These are phyloP conservation scores for Russula foetens DNA, from an alignment of 768 basidiomycete species.

Conservation along the genomic window DNA sequence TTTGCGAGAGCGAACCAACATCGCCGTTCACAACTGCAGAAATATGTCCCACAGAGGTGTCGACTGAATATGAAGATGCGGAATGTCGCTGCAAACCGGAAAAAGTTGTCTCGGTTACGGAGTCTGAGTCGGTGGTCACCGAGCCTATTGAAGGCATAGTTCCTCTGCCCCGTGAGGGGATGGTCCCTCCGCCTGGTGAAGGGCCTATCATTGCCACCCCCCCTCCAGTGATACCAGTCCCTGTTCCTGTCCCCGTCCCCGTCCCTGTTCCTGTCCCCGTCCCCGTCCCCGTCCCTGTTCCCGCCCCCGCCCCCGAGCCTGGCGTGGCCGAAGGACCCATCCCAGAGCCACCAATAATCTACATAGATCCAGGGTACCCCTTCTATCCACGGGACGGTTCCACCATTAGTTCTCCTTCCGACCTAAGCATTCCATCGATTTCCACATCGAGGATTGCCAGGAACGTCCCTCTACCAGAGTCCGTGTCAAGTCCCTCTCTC, in stretches of 20 bases:
- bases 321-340: not conserved
- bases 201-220: not conserved
- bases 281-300: too few relatives aligned
- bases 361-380: not conserved
- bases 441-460: not conserved
- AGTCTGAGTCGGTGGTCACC: not conserved
- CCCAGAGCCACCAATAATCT: not conserved
- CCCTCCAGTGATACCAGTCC: not conserved
- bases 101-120: conserved; percentile 1
- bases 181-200: not conserved
- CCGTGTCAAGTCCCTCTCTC: conserved; percentile 12
- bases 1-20: conserved; percentile 32
- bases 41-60: conserved; percentile 35
- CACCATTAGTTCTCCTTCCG: not conserved
- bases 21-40: conserved; percentile 46
- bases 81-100: conserved; percentile 28
- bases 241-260: too few relatives aligned
- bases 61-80: conserved; percentile 42
- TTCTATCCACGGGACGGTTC: not conserved
- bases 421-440: not conserved
- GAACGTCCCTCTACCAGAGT: not conserved
- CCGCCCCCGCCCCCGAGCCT: too few relatives aligned
- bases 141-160: not conserved
- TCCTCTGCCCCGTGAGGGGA: not conserved
- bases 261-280: too few relatives aligned